These are phyloP conservation scores for Sporothrix euskadiensis DNA, from an alignment of 2,329 filamentous ascomycete species.

Conservation along the genomic window DNA sequence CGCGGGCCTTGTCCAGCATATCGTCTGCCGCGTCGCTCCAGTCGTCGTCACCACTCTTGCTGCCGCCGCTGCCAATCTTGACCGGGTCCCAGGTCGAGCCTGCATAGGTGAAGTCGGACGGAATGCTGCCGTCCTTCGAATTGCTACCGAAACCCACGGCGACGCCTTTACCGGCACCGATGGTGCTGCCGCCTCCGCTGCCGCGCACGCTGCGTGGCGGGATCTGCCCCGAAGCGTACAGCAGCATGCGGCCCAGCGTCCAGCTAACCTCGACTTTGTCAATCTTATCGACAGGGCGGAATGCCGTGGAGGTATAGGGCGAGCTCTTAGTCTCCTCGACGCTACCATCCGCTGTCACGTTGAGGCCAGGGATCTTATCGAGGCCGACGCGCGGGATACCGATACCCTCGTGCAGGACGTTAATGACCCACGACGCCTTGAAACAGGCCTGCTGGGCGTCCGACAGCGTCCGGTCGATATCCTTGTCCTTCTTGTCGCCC, in stretches of 20 bases:
- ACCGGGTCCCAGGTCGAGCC: conserved; percentile 55
- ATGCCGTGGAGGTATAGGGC: conserved; percentile 72
- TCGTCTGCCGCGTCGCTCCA: conserved; percentile 56
- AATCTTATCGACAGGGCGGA: conserved; percentile 91
- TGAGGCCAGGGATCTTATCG: conserved; percentile 64
- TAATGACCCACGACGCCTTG: conserved; percentile 97
- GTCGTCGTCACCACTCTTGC: conserved; percentile 57
- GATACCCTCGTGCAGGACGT: conserved; percentile 92
- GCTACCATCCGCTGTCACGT: conserved; percentile 68
- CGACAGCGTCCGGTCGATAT: conserved; percentile 70
- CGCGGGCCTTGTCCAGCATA: conserved; percentile 65
- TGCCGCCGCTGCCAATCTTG: conserved; percentile 53
- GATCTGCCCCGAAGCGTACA: conserved; percentile 90
- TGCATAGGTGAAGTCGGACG: conserved; percentile 81
- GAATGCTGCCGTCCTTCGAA: conserved; percentile 55
- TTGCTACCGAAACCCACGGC: conserved; percentile 96
- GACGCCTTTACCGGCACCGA: conserved; percentile 45
- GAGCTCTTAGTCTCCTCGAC: conserved; percentile 68
- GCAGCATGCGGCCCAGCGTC: conserved; percentile 94
- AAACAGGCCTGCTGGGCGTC: conserved; percentile 89
- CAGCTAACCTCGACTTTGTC: conserved; percentile 90
- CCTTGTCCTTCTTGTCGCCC: conserved; percentile 43
- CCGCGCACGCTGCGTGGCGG: conserved; percentile 53
- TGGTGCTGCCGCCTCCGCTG: conserved; percentile 35
- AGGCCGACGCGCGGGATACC: conserved; percentile 84